Evolutionary conservation across 2,329 filamentous ascomycete species (phyloP).

Genomic region (Dothideomycetidae sp.): DNA sequence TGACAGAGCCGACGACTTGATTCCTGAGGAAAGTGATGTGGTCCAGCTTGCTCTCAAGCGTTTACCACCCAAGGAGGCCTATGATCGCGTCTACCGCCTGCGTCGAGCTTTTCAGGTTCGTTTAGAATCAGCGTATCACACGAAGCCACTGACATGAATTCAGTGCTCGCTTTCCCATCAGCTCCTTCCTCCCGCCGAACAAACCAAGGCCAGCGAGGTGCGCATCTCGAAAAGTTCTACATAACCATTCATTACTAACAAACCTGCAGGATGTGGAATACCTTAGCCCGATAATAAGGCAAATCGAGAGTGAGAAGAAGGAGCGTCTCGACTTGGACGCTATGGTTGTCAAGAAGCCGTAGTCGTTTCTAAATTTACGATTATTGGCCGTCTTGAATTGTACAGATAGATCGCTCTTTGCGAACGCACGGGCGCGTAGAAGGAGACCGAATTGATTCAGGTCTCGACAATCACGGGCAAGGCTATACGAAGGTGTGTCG

Average conservation of each 20-base stretch:
- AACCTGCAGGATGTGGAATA: conserved; percentile 48
- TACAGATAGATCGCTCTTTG: conserved; percentile 8
- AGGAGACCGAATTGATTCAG: background rate
- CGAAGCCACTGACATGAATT: conserved; percentile 12
- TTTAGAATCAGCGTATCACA: conserved; percentile 18
- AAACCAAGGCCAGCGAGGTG: conserved; percentile 55
- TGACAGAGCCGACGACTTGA: conserved; percentile 77
- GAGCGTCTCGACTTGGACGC: conserved; percentile 57
- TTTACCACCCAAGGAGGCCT: conserved; percentile 75
- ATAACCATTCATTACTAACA: conserved; percentile 10
- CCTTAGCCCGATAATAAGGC: conserved; percentile 51
- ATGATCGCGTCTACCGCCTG: conserved; percentile 95
- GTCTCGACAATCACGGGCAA: too few relatives aligned
- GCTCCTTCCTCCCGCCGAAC: conserved; percentile 48
- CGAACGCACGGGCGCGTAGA: conserved; percentile 6
- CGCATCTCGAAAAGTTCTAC: conserved; percentile 10
- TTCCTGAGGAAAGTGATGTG: conserved; percentile 78
- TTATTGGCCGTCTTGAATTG: background rate
- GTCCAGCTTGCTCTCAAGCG: conserved; percentile 83
- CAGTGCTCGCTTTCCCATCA: conserved; percentile 54
- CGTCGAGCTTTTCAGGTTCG: conserved; percentile 81
- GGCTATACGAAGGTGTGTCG: too few relatives aligned
- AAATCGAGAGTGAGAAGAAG: conserved; percentile 52
- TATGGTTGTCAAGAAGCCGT: conserved; percentile 42
- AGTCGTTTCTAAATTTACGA: too few relatives aligned